phyloP scores from a whole-genome alignment of 129 eudicot genomes.

The Saussurea involucrata region DNA sequence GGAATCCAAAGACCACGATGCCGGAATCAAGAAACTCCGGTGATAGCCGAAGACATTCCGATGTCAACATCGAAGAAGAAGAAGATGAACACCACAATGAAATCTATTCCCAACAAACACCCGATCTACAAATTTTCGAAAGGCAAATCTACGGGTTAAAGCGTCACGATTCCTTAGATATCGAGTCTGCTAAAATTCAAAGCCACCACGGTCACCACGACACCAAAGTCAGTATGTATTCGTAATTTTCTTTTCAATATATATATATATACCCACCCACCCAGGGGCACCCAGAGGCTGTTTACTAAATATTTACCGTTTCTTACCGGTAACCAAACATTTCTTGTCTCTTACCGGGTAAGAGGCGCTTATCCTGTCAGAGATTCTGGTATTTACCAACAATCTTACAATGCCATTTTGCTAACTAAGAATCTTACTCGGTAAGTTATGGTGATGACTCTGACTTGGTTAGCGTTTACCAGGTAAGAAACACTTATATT shows the following conservation, averaged over 20 bases:
- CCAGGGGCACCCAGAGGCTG: neutral
- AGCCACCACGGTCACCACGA: conserved; percentile 33
- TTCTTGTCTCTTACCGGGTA: neutral
- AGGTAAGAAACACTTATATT: neutral
- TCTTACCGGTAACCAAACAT: neutral
- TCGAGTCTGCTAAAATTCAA: conserved; percentile 45
- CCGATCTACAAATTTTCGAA: conserved; percentile 7
- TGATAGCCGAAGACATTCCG: conserved; percentile 12
- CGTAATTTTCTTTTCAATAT: neutral
- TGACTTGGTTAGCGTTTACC: neutral
- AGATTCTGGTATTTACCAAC: neutral
- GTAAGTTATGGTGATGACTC: neutral
- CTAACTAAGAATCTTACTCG: neutral
- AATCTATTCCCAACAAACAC: conserved; percentile 6
- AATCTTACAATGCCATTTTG: too few species aligned
- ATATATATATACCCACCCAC: neutral
- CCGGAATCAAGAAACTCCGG: conserved; percentile 16
- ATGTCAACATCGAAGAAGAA: neutral
- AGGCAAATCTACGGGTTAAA: conserved; percentile 7
- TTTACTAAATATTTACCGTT: neutral
- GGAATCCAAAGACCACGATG: conserved; percentile 15
- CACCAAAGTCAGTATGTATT: conserved; percentile 21
- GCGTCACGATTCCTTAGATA: conserved; percentile 52
- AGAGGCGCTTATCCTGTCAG: neutral
- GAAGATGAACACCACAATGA: neutral